Evolutionary conservation across 192 early-diverging fungal genomes (phyloP).

Genomic region (Dimargaris cristalligena): DNA sequence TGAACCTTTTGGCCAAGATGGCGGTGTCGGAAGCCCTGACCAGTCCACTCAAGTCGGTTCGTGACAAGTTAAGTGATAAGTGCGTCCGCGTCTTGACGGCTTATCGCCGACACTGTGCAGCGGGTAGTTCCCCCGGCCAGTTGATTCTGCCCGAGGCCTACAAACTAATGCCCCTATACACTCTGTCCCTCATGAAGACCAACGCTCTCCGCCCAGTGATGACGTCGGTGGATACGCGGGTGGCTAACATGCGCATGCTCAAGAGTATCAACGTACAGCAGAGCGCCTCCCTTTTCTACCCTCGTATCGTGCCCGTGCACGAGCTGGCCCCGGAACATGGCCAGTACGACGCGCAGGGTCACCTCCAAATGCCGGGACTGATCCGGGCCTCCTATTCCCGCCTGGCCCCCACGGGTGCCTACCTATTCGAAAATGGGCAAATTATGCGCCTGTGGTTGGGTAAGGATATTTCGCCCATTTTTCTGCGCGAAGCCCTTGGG

Average conservation of each 20-base stretch:
- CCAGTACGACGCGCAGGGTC: slow-evolving; percentile 27
- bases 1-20: slow-evolving; percentile 71
- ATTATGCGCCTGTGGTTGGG: slow-evolving; percentile 78
- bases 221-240: slow-evolving; percentile 63
- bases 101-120: slow-evolving; percentile 84
- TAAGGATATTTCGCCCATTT: slow-evolving; percentile 36
- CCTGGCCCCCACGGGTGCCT: slow-evolving; percentile 59
- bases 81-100: slow-evolving; percentile 79
- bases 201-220: slow-evolving; percentile 59
- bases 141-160: slow-evolving; percentile 91
- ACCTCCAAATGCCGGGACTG: slow-evolving; percentile 43
- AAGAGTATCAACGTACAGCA: slow-evolving; percentile 58
- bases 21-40: slow-evolving; percentile 55
- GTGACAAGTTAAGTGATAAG: slow-evolving; percentile 66
- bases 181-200: slow-evolving; percentile 67
- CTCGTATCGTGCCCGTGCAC: slow-evolving; percentile 56
- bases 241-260: slow-evolving; percentile 60
- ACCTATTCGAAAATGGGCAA: slow-evolving; percentile 72
- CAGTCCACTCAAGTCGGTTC: slow-evolving; percentile 47
- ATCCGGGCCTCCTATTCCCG: slow-evolving; percentile 61
- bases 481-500: slow-evolving; percentile 68
- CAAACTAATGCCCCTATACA: slow-evolving; percentile 83
- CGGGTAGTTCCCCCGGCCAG: slow-evolving; percentile 75
- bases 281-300: slow-evolving; percentile 69
- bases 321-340: slow-evolving; percentile 33